Conservation (phyloP, 495 filamentous ascomycete species). For the Hyaloscypha variabilis region DNA sequence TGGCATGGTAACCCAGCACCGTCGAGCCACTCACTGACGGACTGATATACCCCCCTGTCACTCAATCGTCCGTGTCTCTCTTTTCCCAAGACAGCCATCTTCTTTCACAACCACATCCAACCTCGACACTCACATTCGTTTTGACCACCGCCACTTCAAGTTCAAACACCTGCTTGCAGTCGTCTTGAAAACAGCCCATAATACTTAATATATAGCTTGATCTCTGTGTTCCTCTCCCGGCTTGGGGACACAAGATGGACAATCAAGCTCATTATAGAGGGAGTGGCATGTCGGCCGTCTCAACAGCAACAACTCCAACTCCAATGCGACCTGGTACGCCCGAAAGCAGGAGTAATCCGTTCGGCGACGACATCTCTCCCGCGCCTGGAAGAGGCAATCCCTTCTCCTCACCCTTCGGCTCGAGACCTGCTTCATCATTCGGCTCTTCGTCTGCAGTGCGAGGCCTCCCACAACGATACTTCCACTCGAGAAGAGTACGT, state of each 20-base stretch:
- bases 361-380: constrained; percentile 32
- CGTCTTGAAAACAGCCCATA: constrained; percentile 7
- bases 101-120: neutral
- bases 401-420: constrained; percentile 58
- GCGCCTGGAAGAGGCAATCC: constrained; percentile 45
- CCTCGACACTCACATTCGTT: neutral
- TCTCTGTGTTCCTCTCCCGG: constrained; percentile 2
- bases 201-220: constrained; percentile 21
- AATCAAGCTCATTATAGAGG: constrained; percentile 23
- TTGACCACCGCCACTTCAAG: neutral
- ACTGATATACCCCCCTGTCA: neutral
- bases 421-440: constrained; percentile 55
- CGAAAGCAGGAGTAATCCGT: constrained; percentile 33
- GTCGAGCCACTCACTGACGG: constrained; percentile 2
- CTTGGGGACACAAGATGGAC: constrained; percentile 18
- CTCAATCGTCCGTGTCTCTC: neutral
- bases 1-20: neutral
- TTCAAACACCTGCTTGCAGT: neutral
- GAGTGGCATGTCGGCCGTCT: constrained; percentile 14
- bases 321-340: constrained; percentile 32
- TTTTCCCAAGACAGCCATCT: constrained; percentile 4
- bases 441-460: constrained; percentile 48
- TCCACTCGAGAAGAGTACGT: constrained; percentile 72
- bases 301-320: constrained; percentile 29
- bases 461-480: constrained; percentile 56